A percentile compares a stretch with the other conserved stretches of the same genome.
Evolutionary conservation across 768 basidiomycete genomes (phyloP).

Genomic region (Kwoniella mangroviensis): DNA sequence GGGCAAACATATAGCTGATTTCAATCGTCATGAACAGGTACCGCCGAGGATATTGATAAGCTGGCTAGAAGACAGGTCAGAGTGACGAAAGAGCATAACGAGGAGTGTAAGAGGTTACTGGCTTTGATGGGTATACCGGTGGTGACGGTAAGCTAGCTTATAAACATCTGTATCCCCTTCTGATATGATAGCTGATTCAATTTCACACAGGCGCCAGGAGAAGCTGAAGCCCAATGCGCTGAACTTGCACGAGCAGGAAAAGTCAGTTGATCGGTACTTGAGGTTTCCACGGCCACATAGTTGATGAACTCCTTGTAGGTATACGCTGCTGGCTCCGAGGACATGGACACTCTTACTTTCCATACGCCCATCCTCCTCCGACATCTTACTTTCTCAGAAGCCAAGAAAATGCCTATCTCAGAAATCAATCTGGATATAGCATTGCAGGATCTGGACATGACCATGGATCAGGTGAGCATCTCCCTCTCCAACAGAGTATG

Average conservation of each 20-base stretch:
- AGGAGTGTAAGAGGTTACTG: constrained; percentile 85
- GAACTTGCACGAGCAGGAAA: constrained; percentile 96
- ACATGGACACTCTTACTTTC: constrained; percentile 99
- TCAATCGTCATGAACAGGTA: constrained; percentile 61
- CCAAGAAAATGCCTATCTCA: constrained; percentile 93
- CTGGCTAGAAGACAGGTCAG: constrained; percentile 89
- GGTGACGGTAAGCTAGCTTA: constrained; percentile 71
- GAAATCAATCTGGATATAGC: constrained; percentile 84
- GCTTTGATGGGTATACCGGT: constrained; percentile 96
- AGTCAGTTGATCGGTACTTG: constrained; percentile 59
- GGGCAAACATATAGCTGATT: neutral
- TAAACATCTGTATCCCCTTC: neutral
- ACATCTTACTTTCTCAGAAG: constrained; percentile 96
- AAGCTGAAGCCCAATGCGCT: constrained; percentile 98
- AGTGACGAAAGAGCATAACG: constrained; percentile 94
- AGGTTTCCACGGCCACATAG: neutral
- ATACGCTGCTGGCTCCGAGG: constrained; percentile 96
- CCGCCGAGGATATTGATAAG: constrained; percentile 87
- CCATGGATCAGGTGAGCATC: constrained; percentile 84
- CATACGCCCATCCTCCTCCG: constrained; percentile 86
- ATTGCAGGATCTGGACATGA: constrained; percentile 86
- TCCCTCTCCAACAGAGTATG: too few species aligned
- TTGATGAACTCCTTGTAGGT: constrained; percentile 64
- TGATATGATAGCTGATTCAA: constrained; percentile 3
- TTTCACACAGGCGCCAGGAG: constrained; percentile 82